Evolutionary conservation across 306 rosid genomes (phyloP), one percentile per base, ranked within the genome.

Genomic region (Spatholobus suberectus): DNA sequence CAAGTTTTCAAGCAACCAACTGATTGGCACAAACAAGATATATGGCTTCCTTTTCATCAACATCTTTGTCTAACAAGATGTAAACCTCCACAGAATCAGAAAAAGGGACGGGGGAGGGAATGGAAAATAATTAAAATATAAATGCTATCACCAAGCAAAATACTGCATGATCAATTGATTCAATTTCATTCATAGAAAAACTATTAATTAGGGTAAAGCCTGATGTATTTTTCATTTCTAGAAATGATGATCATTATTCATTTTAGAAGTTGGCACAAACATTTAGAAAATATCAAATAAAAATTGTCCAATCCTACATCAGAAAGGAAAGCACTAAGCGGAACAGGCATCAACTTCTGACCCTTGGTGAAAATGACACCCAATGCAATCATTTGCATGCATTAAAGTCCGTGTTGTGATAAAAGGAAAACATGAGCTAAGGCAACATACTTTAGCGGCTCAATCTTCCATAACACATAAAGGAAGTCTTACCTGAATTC

Each of bases 401-500:
- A 70, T 37, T 47, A 80, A 57, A 59, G 67, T 43, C 1, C 47
- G 66, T 44, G 15, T 46, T 34, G 37, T 9, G 10, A 76, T 17
- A 41, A 51, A 77, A 38, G 69, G 55, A 76, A 77, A 34, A 52
- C 63, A 20, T 11, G 61, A 72, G 70, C 82, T 21, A 76, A 38
- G 55, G 41, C 34, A 51, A 20, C 17, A 21, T 43, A n/a, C 7
- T 70, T 15, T 54, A 57, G 83, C 68, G 63, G 11, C 72, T 72
- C n/a, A 29, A 43, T 81, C 82, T 76, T 67, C 34, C 34, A 62
- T 41, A 72, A 78, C 14, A 5, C 59, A 46, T 49, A 71, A 75
- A 71, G 41, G 68, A 27, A 81, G 82, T 73, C 79, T 62, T 81
- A 84, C 98, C 88, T 95, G 98, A 84, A 95, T 82, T 78, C 91